These are phyloP conservation scores for Prunus campanulata DNA, from an alignment of 306 rosid species.

Conservation along the genomic window DNA sequence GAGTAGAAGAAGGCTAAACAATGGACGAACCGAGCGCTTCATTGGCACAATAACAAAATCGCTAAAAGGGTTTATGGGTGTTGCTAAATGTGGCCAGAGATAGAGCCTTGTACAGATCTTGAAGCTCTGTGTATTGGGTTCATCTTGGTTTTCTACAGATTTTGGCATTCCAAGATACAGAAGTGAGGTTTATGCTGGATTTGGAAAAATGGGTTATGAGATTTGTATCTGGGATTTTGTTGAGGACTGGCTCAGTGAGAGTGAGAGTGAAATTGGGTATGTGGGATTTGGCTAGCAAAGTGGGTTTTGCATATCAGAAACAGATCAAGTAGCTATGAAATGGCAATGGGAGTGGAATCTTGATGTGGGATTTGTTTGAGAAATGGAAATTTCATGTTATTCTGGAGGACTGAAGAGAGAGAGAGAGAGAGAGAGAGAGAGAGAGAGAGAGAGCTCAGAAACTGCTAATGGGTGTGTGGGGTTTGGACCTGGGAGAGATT, in stretches of 20 bases:
- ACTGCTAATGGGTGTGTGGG: neutral
- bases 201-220: slow-evolving; percentile 10
- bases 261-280: slow-evolving; percentile 1
- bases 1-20: slow-evolving; percentile 57
- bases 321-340: slow-evolving; percentile 20
- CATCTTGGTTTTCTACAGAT: slow-evolving; percentile 37
- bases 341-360: neutral
- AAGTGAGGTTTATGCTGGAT: neutral
- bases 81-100: slow-evolving; percentile 43
- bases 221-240: neutral
- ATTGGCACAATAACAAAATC: slow-evolving; percentile 35
- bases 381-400: slow-evolving; percentile 5
- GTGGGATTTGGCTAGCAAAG: slow-evolving; percentile 15
- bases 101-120: slow-evolving; percentile 34
- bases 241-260: slow-evolving; percentile 3
- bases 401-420: neutral
- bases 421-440: too few relatives aligned
- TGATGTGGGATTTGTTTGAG: slow-evolving; percentile 12
- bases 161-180: slow-evolving; percentile 46
- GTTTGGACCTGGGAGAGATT: neutral
- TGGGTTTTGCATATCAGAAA: neutral
- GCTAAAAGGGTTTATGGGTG: slow-evolving; percentile 22
- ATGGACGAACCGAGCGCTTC: slow-evolving; percentile 77
- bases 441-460: neutral
- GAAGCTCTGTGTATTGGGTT: slow-evolving; percentile 43